Evolutionary conservation across 75 land plant genomes (phyloP).

Genomic region (Ceratopteris richardii): DNA sequence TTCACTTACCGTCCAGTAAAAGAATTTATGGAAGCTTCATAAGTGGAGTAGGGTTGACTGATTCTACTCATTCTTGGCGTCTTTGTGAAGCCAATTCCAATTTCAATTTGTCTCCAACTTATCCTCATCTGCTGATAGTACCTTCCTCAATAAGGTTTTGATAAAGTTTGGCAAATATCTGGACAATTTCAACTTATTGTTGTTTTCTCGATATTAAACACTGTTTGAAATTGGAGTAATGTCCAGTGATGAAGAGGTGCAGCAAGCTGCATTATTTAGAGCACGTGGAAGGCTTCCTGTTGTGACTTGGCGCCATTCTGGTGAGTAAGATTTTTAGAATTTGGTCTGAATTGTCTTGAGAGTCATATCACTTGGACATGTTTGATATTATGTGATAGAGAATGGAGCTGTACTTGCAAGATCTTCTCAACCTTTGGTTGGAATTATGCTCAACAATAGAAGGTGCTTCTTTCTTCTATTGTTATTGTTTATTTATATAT

Average conservation of each 20-base stretch:
- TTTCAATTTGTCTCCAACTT: conserved; percentile 70
- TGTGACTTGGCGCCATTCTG: conserved; percentile 83
- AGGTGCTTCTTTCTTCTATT: conserved; percentile 34
- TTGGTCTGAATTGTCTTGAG: not conserved
- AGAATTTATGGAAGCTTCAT: conserved; percentile 14
- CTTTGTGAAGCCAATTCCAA: conserved; percentile 57
- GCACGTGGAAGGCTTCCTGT: conserved; percentile 76
- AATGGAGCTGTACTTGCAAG: conserved; percentile 98
- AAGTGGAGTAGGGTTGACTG: conserved; percentile 19
- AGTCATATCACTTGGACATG: too few relatives aligned
- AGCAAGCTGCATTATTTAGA: conserved; percentile 76
- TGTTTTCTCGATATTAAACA: too few relatives aligned
- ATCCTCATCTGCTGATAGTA: conserved; percentile 73
- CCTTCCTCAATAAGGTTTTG: conserved; percentile 67
- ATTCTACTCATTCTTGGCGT: conserved; percentile 64
- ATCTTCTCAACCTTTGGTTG: conserved; percentile 89
- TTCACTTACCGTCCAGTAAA: conserved; percentile 29
- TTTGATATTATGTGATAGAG: conserved; percentile 31
- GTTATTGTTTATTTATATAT: not conserved
- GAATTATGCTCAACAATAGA: conserved; percentile 85
- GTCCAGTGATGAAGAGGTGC: conserved; percentile 75
- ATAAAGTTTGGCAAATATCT: not conserved
- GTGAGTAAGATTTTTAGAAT: conserved; percentile 21
- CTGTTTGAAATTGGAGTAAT: not conserved
- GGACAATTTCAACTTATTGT: not conserved